Conservation (phyloP, 257 asterid genomes). For the Cynanchum wilfordii region DNA sequence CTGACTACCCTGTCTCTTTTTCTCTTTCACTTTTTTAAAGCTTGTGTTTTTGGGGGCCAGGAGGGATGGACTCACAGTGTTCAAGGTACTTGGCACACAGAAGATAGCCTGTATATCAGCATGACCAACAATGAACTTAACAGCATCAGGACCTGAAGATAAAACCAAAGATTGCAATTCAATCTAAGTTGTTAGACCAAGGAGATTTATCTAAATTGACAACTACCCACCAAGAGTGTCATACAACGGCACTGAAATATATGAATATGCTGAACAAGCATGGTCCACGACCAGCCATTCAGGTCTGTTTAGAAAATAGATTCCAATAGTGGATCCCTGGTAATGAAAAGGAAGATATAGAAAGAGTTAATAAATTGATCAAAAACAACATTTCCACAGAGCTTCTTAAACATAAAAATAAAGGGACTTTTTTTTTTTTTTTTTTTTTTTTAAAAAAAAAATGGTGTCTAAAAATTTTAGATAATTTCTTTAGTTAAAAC, state of each 20-base stretch:
- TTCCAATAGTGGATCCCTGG: constrained; percentile 88
- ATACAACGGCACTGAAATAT: constrained; percentile 84
- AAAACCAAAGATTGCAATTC: constrained; percentile 21
- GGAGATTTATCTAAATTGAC: constrained; percentile 23
- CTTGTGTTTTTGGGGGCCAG: not conserved
- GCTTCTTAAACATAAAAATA: not conserved
- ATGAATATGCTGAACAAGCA: constrained; percentile 92
- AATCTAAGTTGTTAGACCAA: constrained; percentile 19
- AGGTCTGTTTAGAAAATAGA: constrained; percentile 83
- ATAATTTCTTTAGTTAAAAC: not conserved
- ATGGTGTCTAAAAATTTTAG: not conserved
- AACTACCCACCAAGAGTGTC: constrained; percentile 89
- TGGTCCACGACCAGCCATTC: constrained; percentile 94
- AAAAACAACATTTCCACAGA: not conserved
- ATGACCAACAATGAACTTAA: constrained; percentile 75
- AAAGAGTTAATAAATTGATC: not conserved
- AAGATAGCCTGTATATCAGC: constrained; percentile 75
- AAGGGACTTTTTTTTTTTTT: no score
- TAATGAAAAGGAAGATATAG: constrained; percentile 10
- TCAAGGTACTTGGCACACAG: constrained; percentile 76
- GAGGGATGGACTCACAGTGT: constrained; percentile 48
- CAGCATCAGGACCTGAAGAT: constrained; percentile 92
- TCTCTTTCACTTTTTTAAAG: no score
- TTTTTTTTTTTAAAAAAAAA: no score
- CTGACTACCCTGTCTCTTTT: not conserved